Base-by-base conservation (phyloP, 2,329 filamentous ascomycete genomes). In the Fusarium tupiense region DNA sequence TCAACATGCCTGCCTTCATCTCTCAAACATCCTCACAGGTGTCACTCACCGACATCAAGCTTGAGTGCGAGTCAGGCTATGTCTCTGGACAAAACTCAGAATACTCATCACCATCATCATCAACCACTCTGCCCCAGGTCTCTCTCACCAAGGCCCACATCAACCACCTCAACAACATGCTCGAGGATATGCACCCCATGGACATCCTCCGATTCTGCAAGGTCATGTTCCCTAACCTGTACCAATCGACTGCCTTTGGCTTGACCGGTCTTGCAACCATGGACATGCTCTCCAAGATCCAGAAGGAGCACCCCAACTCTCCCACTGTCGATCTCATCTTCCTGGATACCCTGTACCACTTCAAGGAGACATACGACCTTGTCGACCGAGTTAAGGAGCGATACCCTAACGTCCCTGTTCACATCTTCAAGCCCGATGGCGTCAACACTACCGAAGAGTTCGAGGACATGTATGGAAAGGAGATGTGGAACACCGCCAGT, bases 121-220 rank as follows among this genome's bases (percentile, higher is more conserved):
- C 77, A 49, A 78, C 80, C 40, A 81, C 73, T 74, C 87, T 96
- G 26, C 93, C 95, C 20, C 90, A 94, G 69, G 88, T 98, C 79
- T 91, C 92, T 83, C 94, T 99, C 86, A 96, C 94, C 75, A 93
- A 93, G 82, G 90, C 92, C 73, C 96, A 99, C 83, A 88, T 98
- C 77, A 92, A 94, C 79, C 96, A 96, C 84, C 89, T 99, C 82
- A 99, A 99, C 88, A 85, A 91, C 74, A 94, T 97, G 84, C 87
- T 99, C 77, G 93, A 96, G 83, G 90, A 92, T 80, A 93, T 98
- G 83, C 91, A 95, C 81, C 94, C 96, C 71, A 88, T 96, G 88
- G 96, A 98, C 75, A 93, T 98, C 78, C 90, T 99, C 70, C 92
- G 91, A 85, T 98, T 97, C 93, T 94, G 92, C 88, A 93, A 96